Percentiles rank a stretch among this genome's conserved stretches.
These are phyloP conservation scores for Corynascus novoguineensis DNA, from an alignment of 495 filamentous ascomycete genomes.

Conservation along the genomic window DNA sequence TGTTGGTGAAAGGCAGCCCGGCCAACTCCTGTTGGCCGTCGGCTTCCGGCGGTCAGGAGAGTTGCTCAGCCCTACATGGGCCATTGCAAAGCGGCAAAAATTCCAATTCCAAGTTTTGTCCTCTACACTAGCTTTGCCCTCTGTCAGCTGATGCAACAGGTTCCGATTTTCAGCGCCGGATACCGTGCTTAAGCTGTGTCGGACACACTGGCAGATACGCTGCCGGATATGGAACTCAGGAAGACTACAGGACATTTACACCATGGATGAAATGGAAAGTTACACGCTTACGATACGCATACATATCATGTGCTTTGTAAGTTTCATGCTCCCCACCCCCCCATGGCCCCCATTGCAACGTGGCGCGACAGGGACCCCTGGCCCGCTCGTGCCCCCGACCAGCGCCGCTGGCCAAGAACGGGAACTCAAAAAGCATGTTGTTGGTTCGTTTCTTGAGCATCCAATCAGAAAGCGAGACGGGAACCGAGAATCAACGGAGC, in stretches of 20 bases:
- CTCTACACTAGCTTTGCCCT: not conserved
- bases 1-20: not conserved
- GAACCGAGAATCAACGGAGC: not conserved
- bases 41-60: conserved; percentile 3
- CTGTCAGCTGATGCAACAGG: conserved; percentile 2
- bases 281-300: conserved; percentile 10
- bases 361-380: conserved; percentile 20
- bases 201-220: no score
- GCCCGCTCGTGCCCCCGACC: not conserved
- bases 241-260: conserved; percentile 23
- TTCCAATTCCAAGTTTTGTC: not conserved
- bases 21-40: not conserved
- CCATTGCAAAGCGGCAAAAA: not conserved
- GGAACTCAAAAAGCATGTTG: not conserved
- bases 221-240: conserved; percentile 6
- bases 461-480: not conserved
- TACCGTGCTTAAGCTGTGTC: no score
- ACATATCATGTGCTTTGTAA: not conserved
- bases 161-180: no score
- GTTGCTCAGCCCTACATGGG: conserved; percentile 13
- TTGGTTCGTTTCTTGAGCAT: conserved; percentile 5
- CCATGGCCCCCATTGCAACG: conserved; percentile 25
- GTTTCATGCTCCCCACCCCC: no score
- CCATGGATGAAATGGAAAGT: conserved; percentile 27
- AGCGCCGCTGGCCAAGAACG: not conserved